Evolutionary conservation across 805 yeast species (phyloP).

Genomic region (Starmera pachycereana): DNA sequence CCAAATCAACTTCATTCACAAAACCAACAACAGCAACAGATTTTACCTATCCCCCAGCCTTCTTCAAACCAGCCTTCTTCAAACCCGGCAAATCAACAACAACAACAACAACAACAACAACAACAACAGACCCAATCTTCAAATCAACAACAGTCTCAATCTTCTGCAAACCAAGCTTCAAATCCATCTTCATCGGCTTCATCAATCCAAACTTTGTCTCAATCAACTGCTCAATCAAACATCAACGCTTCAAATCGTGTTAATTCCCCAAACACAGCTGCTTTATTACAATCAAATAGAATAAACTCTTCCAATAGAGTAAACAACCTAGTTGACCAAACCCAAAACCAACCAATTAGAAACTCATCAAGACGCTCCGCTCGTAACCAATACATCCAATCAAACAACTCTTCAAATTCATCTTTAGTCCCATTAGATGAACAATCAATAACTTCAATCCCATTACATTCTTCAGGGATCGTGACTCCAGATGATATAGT

Average conservation of each 20-base stretch:
- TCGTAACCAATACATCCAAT: no score
- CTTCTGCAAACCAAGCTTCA: not conserved
- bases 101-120: slow-evolving; percentile 1
- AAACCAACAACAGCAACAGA: not conserved
- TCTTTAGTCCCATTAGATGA: no score
- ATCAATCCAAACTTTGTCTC: no score
- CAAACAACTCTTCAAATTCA: no score
- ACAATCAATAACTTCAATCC: no score
- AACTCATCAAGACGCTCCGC: no score
- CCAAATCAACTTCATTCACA: slow-evolving; percentile 1
- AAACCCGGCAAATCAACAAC: not conserved
- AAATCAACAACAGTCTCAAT: not conserved
- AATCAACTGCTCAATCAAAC: not conserved
- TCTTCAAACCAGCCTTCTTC: not conserved
- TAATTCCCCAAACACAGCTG: slow-evolving; percentile 1
- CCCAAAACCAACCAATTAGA: no score
- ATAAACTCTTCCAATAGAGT: not conserved
- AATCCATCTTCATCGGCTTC: not conserved
- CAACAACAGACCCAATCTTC: not conserved
- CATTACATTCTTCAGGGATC: no score
- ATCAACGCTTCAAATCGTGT: slow-evolving; percentile 1
- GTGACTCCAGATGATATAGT: not conserved
- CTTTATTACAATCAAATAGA: not conserved
- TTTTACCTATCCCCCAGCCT: no score
- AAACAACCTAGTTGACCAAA: no score